These are phyloP conservation scores for Fusarium falciforme DNA, from an alignment of 2,329 filamentous ascomycete species.

Conservation along the genomic window DNA sequence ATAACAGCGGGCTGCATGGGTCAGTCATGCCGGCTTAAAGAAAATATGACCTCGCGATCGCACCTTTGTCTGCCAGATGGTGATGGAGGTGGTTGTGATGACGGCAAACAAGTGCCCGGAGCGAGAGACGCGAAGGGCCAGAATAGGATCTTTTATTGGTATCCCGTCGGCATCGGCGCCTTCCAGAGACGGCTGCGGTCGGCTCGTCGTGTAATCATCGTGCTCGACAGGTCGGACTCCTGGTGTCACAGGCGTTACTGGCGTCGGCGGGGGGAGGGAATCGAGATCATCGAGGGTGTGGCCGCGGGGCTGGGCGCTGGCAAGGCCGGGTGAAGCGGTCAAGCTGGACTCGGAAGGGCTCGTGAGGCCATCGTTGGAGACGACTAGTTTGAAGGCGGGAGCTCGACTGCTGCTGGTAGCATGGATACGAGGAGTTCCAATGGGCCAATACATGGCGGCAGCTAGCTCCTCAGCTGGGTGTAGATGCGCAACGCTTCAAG, in stretches of 20 bases:
- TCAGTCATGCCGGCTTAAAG: constrained; percentile 14
- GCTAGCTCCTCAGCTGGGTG: constrained; percentile 40
- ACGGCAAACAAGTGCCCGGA: constrained; percentile 87
- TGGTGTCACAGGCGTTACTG: constrained; percentile 67
- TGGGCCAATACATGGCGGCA: constrained; percentile 87
- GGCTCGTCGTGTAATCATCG: constrained; percentile 52
- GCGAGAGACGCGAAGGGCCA: constrained; percentile 81
- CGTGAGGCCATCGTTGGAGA: constrained; percentile 71
- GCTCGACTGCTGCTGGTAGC: constrained; percentile 77
- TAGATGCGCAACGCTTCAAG: constrained; percentile 34
- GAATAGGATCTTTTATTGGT: constrained; percentile 71
- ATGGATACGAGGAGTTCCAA: constrained; percentile 86
- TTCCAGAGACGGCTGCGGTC: constrained; percentile 40
- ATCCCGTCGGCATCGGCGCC: constrained; percentile 48
- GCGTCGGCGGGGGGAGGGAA: constrained; percentile 55
- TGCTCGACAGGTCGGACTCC: constrained; percentile 70
- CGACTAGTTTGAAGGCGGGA: constrained; percentile 60
- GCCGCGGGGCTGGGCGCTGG: constrained; percentile 38
- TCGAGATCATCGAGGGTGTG: constrained; percentile 50
- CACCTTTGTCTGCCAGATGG: constrained; percentile 97
- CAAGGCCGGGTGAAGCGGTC: constrained; percentile 23
- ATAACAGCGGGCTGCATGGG: constrained; percentile 81
- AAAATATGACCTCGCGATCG: constrained; percentile 34
- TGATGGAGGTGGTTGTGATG: constrained; percentile 85
- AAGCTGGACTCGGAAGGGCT: constrained; percentile 47